Evolutionary conservation across 805 yeast genomes (phyloP).

Genomic region (Hemisphaericaspora nanyangensis): DNA sequence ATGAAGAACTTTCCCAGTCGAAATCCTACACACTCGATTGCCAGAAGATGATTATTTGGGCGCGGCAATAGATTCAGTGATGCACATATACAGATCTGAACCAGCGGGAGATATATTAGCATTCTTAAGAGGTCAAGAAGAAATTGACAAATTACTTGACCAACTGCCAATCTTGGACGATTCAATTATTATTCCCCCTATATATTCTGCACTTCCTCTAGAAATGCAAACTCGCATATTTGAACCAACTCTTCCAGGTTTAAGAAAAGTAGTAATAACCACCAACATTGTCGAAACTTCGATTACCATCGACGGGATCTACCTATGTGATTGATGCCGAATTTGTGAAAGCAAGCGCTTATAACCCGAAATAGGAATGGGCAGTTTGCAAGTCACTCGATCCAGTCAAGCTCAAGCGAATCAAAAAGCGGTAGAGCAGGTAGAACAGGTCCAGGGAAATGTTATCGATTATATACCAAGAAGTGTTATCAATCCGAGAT

Average conservation of each 20-base stretch:
- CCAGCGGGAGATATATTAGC: constrained; percentile 77
- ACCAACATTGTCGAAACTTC: constrained; percentile 98
- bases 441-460: constrained; percentile 93
- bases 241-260: constrained; percentile 79
- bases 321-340: constrained; percentile 95
- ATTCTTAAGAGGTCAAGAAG: constrained; percentile 89
- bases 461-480: constrained; percentile 88
- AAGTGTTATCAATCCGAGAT: constrained; percentile 73
- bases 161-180: constrained; percentile 63
- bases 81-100: constrained; percentile 81
- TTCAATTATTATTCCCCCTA: constrained; percentile 67
- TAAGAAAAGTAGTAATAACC: constrained; percentile 87
- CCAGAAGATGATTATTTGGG: constrained; percentile 87
- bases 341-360: constrained; percentile 84
- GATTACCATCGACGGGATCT: constrained; percentile 90
- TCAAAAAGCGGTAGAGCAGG: constrained; percentile 96
- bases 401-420: constrained; percentile 95
- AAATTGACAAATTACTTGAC: constrained; percentile 74
- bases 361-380: constrained; percentile 91
- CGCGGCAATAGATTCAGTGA: constrained; percentile 77
- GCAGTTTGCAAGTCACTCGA: constrained; percentile 74
- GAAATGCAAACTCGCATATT: constrained; percentile 87
- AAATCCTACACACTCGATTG: constrained; percentile 68
- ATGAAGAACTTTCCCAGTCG: constrained; percentile 91
- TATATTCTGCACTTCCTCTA: constrained; percentile 87